Percentiles rank a stretch among this genome's conserved stretches.
Conservation (phyloP, 2,329 filamentous ascomycete genomes). For the Teratosphaeriaceae sp. region DNA sequence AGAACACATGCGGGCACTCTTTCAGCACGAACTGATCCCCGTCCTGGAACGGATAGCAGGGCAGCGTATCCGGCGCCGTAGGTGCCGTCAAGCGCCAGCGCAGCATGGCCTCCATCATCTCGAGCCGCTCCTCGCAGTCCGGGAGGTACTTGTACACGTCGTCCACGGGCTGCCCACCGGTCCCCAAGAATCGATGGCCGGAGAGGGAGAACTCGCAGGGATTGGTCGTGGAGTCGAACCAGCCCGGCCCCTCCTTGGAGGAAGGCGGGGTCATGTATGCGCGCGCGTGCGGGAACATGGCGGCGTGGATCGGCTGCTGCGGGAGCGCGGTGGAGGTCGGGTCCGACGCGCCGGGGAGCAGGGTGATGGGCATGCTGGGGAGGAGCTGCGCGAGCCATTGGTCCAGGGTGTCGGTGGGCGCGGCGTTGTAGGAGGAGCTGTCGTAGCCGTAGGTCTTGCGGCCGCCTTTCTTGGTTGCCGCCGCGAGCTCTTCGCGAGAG, state of each 20-base stretch:
- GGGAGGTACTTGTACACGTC: conserved; percentile 85
- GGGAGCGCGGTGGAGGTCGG: conserved; percentile 85
- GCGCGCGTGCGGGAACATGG: conserved; percentile 76
- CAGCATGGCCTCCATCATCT: conserved; percentile 92
- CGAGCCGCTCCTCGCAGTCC: conserved; percentile 65
- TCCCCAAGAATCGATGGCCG: conserved; percentile 81
- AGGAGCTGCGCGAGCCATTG: conserved; percentile 73
- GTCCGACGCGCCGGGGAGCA: conserved; percentile 78
- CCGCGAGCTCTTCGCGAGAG: conserved; percentile 39
- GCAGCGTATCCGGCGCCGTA: conserved; percentile 91
- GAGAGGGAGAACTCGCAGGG: conserved; percentile 88
- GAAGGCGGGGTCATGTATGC: conserved; percentile 52
- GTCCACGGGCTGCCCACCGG: conserved; percentile 85
- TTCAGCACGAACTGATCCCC: conserved; percentile 85
- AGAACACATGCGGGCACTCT: conserved; percentile 82
- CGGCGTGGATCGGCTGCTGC: conserved; percentile 86
- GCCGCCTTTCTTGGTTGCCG: conserved; percentile 42
- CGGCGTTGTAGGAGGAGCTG: conserved; percentile 75
- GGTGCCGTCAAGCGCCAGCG: conserved; percentile 87
- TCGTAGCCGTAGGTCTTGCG: conserved; percentile 93
- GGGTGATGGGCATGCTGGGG: conserved; percentile 78
- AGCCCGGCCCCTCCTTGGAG: conserved; percentile 42
- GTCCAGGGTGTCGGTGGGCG: conserved; percentile 78
- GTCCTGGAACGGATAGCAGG: conserved; percentile 95
- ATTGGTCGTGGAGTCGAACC: conserved; percentile 87